These are phyloP conservation scores for Phyllosticta paracitricarpa DNA, from an alignment of 2,329 filamentous ascomycete genomes.

Conservation along the genomic window DNA sequence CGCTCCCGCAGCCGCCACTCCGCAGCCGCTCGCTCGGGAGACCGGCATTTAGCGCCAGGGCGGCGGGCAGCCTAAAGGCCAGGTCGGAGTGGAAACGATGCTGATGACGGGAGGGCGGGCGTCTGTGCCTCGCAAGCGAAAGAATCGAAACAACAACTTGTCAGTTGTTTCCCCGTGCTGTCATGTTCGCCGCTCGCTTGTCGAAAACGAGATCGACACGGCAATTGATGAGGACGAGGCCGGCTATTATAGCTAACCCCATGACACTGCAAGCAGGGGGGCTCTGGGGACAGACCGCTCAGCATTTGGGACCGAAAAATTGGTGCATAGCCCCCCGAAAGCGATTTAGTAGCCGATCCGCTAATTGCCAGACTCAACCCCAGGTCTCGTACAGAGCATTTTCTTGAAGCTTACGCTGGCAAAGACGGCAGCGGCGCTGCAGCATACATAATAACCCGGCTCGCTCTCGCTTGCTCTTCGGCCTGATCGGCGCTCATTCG, in stretches of 20 bases:
- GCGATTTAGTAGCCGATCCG: not conserved
- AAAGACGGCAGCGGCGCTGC: not conserved
- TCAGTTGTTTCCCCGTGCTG: not conserved
- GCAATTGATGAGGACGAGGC: not conserved
- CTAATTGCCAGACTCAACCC: not conserved
- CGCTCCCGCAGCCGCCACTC: not conserved
- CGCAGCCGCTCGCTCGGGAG: not conserved
- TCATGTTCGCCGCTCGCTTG: not conserved
- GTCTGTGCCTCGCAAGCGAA: not conserved
- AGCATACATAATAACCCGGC: not conserved
- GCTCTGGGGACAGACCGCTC: not conserved
- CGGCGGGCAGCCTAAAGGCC: not conserved
- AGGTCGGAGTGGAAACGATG: not conserved
- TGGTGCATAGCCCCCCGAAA: not conserved
- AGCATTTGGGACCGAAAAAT: not conserved
- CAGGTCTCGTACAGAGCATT: not conserved
- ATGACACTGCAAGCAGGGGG: not conserved
- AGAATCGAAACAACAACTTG: not conserved
- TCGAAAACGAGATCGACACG: not conserved
- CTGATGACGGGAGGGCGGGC: not conserved
- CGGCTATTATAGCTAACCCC: not conserved
- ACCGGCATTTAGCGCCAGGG: not conserved
- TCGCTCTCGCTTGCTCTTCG: not conserved
- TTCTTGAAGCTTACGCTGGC: not conserved
- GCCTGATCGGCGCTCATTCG: not conserved